Conservation (phyloP, 2,329 filamentous ascomycete species). For the Lasiodiplodia sp. region DNA sequence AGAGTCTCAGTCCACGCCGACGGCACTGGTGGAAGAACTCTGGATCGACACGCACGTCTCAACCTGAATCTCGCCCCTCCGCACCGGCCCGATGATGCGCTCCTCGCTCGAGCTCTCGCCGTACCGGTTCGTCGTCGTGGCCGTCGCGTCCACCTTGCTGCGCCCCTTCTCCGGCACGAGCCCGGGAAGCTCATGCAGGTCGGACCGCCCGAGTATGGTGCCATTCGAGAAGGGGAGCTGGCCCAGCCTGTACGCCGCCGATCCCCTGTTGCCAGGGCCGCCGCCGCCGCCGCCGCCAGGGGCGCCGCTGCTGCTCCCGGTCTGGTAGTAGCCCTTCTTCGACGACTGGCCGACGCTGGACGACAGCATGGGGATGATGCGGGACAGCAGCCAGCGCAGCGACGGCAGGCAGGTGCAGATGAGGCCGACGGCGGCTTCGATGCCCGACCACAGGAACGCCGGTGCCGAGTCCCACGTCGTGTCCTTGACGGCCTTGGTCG, state of each 20-base stretch:
- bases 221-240: constrained; percentile 10
- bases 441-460: constrained; percentile 40
- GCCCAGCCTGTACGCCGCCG: constrained; percentile 6
- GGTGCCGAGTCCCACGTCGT: constrained; percentile 38
- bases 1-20: neutral
- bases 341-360: neutral
- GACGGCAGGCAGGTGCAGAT: constrained; percentile 41
- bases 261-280: neutral
- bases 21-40: constrained; percentile 8
- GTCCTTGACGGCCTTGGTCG: constrained; percentile 33
- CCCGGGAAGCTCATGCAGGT: neutral
- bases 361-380: constrained; percentile 27
- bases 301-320: constrained; percentile 14
- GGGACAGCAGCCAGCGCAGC: constrained; percentile 33
- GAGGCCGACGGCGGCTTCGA: constrained; percentile 39
- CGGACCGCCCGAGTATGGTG: neutral
- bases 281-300: no score
- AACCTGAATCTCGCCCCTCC: constrained; percentile 8
- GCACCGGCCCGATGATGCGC: constrained; percentile 24
- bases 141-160: constrained; percentile 2
- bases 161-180: constrained; percentile 23
- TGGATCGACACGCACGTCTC: constrained; percentile 22
- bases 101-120: constrained; percentile 31
- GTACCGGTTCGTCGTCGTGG: constrained; percentile 2
- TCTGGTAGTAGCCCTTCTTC: constrained; percentile 1